Percentiles rank a stretch among this genome's conserved stretches.
These are phyloP conservation scores for Colletotrichum tofieldiae DNA, from an alignment of 2,329 filamentous ascomycete genomes.

Conservation along the genomic window DNA sequence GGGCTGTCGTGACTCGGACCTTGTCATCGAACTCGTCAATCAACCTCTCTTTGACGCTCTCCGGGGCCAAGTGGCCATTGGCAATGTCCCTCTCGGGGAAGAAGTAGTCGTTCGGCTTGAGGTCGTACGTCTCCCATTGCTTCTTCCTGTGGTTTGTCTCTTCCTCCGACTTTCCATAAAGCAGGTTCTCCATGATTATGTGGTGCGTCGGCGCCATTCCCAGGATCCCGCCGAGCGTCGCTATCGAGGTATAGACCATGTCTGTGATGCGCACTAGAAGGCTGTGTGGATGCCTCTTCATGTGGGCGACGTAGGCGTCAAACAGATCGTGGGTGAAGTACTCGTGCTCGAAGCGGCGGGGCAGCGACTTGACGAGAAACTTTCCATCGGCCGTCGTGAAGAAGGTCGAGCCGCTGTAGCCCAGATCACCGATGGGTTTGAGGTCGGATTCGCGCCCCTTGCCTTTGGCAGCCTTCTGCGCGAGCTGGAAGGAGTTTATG, in stretches of 20 bases:
- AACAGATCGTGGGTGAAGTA: constrained; percentile 80
- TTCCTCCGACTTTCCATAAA: constrained; percentile 71
- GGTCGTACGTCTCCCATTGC: constrained; percentile 80
- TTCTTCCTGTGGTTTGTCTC: constrained; percentile 51
- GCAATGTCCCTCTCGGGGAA: constrained; percentile 82
- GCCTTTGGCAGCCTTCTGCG: constrained; percentile 46
- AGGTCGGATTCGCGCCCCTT: constrained; percentile 59
- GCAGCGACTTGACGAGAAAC: constrained; percentile 81
- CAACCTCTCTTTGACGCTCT: constrained; percentile 76
- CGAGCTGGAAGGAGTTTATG: constrained; percentile 52
- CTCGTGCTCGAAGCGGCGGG: constrained; percentile 77
- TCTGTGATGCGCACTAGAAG: constrained; percentile 81
- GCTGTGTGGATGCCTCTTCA: constrained; percentile 72
- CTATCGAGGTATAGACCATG: constrained; percentile 71
- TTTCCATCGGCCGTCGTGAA: constrained; percentile 77
- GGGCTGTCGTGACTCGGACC: constrained; percentile 68
- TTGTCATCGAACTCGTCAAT: constrained; percentile 79
- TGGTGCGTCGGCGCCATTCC: constrained; percentile 78
- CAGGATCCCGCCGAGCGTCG: constrained; percentile 72
- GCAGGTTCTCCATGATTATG: constrained; percentile 84
- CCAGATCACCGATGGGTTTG: constrained; percentile 76
- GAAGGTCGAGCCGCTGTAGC: constrained; percentile 84
- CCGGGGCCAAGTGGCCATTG: constrained; percentile 73
- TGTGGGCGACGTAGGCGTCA: constrained; percentile 75
- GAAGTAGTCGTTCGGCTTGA: constrained; percentile 83